These are phyloP conservation scores for Lithocarpus polystachyus DNA, from an alignment of 306 rosid genomes.

Conservation along the genomic window DNA sequence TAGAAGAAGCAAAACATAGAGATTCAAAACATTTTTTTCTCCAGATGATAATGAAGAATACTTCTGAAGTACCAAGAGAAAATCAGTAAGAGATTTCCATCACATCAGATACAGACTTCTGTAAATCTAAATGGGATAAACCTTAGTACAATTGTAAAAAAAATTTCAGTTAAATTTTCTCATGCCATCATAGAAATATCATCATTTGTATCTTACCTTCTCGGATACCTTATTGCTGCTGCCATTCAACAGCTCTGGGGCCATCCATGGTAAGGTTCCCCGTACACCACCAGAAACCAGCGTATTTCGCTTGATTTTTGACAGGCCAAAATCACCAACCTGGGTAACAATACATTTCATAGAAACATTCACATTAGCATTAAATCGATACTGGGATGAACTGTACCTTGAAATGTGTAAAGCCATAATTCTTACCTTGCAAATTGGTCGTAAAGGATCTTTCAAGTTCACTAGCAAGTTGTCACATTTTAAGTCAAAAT, in stretches of 20 bases:
- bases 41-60: neutral
- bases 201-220: slow-evolving; percentile 41
- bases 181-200: neutral
- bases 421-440: slow-evolving; percentile 54
- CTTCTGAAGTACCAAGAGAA: neutral
- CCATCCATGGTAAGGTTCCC: slow-evolving; percentile 95
- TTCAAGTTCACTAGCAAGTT: slow-evolving; percentile 84
- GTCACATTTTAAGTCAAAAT: slow-evolving; percentile 91
- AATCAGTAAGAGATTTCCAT: neutral
- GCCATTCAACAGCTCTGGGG: slow-evolving; percentile 85
- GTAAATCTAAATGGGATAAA: neutral
- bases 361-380: neutral
- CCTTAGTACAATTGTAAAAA: neutral
- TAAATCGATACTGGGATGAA: neutral
- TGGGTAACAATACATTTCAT: slow-evolving; percentile 26
- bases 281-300: slow-evolving; percentile 91
- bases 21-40: neutral
- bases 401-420: neutral
- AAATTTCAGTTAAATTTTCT: neutral
- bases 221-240: slow-evolving; percentile 89
- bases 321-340: slow-evolving; percentile 94
- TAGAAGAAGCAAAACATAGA: neutral
- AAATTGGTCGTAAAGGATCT: slow-evolving; percentile 81
- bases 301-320: slow-evolving; percentile 79
- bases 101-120: neutral